phyloP scores from a whole-genome alignment of 257 asterid genomes.

The Solanum appendiculatum region DNA sequence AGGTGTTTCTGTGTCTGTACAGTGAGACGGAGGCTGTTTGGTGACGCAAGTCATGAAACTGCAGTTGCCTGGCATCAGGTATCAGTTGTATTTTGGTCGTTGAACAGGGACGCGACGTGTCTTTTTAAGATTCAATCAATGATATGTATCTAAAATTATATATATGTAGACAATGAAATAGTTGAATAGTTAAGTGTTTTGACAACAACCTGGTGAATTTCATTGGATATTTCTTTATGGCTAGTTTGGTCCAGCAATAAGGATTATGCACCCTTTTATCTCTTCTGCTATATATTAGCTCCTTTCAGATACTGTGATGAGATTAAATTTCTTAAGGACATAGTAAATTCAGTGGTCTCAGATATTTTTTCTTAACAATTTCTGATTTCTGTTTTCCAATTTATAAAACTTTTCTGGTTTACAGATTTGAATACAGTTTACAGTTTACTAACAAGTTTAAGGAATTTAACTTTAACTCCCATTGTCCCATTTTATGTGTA shows the following conservation, averaged over 20 bases:
- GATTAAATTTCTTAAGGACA: no score
- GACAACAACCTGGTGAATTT: neutral
- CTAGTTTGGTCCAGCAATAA: neutral
- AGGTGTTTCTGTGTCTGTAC: neutral
- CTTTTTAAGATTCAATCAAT: neutral
- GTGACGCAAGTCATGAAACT: neutral
- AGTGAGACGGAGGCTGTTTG: neutral
- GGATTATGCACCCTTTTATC: neutral
- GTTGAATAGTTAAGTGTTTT: neutral
- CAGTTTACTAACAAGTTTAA: no score
- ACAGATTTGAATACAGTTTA: no score
- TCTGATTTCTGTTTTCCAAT: no score
- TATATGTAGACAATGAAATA: neutral
- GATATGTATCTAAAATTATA: neutral
- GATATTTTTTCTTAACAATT: no score
- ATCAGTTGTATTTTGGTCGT: neutral
- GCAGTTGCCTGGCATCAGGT: neutral
- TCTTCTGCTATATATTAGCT: neutral
- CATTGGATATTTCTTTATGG: no score
- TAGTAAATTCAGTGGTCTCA: no score
- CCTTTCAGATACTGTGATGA: no score
- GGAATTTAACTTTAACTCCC: no score
- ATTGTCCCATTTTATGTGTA: no score
- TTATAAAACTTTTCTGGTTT: no score
- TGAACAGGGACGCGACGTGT: neutral